Base-by-base conservation (phyloP, 2,329 filamentous ascomycete genomes). In the Cercospora citrullina region DNA sequence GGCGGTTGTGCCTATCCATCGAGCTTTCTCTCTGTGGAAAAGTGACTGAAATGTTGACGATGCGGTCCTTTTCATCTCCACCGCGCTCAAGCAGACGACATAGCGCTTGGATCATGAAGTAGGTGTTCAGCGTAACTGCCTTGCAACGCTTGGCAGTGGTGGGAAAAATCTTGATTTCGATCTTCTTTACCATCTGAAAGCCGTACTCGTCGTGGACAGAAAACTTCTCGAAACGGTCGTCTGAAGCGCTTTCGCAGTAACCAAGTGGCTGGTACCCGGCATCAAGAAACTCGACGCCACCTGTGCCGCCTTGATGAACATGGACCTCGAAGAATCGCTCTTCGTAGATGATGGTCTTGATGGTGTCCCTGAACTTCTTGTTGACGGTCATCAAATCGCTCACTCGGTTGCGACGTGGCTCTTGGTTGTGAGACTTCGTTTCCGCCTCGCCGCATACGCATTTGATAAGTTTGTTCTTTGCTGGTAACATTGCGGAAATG, bases 241-340 rank as follows among this genome's bases (percentile, higher is more conserved):
- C 75, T 9, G 23, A 39, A 28, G 66, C 66, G 14, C 71, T 60
- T 3, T 71, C 68, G 23, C 68, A 68, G 63, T 75, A 77, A 33
- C 76, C 75, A 1, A 78, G 70, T 6, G 71, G 74, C 66, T 78
- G 76, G 39, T 74, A 72, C 10, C 77, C 75, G 16, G 71, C 62
- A 58, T 78, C 66, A 21, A 77, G 68, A 57, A 77, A 74, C 60
- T 78, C 77, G 64, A 77, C 70, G 21, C 77, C 76, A 9, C 74
- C 75, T 14, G 59, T 45, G 28, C 74, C 61, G 21, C 75, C 75
- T 60, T 75, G 72, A 53, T 77, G 75, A 7, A 77, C 72, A 63
- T 77, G 76, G 31, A 76, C 68, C 62, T 69, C 67, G 68, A 76
- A 76, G 18, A 60, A 63, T 65, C 73, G 74, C 68, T 78, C 76